Evolutionary conservation across 2,329 filamentous ascomycete genomes (phyloP), one percentile per base, ranked within the genome.

Genomic region (Aotearoamyces nothofagi): DNA sequence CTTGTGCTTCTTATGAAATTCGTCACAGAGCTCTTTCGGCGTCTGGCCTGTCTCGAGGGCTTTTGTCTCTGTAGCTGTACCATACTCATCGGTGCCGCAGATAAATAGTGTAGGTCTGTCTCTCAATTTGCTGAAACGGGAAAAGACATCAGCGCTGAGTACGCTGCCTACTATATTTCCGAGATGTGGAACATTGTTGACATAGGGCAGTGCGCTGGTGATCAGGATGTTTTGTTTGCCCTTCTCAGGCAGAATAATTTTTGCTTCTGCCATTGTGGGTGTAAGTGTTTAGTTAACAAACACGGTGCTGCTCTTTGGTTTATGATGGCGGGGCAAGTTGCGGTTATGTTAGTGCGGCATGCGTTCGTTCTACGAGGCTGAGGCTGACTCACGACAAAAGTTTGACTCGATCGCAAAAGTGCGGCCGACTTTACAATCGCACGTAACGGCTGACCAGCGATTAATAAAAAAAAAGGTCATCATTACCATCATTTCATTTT

Each of bases 31-130:
- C 49, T 86, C 69, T 45, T 79, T 66, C 13, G 87, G 84, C 9
- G 77, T 83, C 38, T 84, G 63, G 9, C 78, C 77, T 51, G 90
- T 83, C 52, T 92, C 83, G 22, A 94, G 70, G 4, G 87, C 87
- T 60, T 92, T 93, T 15, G 87, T 93, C 57, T 94, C 87, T 17
- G 86, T 93, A 13, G 87, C 86, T 9, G 87, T 96, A 33, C 87
- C 87, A 54, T 94, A 96, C 57, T 96, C 82, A 58, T 94, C 87
- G 29, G 75, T 81, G 33, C 84, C 84, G 54, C 86, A 92, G 41
- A 93, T 65, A 53, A 74, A 93, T 28, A 93, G 66, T 2, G 83
- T 92, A 40, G 73, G 79, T 47, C 77, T 67, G 32, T 77, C 79
- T 45, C 82, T 70, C 24, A 79, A 75, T 54, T 82, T 82, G 58